Evolutionary conservation across 1,139 yeast species (phyloP), one percentile per base, ranked within the genome.

Genomic region (Kodamaea sp.): DNA sequence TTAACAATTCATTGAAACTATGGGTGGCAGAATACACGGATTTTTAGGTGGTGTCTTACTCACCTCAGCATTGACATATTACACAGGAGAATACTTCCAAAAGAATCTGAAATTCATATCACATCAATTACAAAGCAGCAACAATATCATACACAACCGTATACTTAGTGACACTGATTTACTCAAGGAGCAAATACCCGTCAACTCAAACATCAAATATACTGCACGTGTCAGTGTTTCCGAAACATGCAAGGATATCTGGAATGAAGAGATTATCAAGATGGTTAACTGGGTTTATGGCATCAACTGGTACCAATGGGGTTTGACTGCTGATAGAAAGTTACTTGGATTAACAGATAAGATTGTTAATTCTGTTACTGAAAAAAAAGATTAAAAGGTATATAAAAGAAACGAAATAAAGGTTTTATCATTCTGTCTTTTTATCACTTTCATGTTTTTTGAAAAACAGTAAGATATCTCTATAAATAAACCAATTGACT

Each of bases 251-350:
- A 85, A 82, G 52, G 95, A 87, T 54, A 70, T 86, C 34, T 87
- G 96, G 96, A 84, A 87, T 54, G 81, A 78, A 38, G 94, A 85
- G 56, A 75, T 87, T 38, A 72, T 83, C 46, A 71, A 67, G 35
- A 74, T 76, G 48, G 88, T 81, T 23, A 81, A 81, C 50, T 83
- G 87, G 81, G 48, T 79, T 4, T 81, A 81, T 53, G 60, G 79
- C 22, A 64, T 79, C 37, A 70, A 75, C 55, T 71, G 80, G 76
- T 72, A 71, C 49, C 63, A 63, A 41, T 53, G 62, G 49, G 72
- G 76, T 0, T 51, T 64, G 24, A 57, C 65, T 23, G 59, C 67
- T 10, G 77, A 73, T 48, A 57, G 58, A 42, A 59, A 62, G 44
- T 43, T 65, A 29, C 52, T 51, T 38, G 55, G 57, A 24, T 55